phyloP scores from a whole-genome alignment of 163 green algal species.

The Scenedesmus sp. region DNA sequence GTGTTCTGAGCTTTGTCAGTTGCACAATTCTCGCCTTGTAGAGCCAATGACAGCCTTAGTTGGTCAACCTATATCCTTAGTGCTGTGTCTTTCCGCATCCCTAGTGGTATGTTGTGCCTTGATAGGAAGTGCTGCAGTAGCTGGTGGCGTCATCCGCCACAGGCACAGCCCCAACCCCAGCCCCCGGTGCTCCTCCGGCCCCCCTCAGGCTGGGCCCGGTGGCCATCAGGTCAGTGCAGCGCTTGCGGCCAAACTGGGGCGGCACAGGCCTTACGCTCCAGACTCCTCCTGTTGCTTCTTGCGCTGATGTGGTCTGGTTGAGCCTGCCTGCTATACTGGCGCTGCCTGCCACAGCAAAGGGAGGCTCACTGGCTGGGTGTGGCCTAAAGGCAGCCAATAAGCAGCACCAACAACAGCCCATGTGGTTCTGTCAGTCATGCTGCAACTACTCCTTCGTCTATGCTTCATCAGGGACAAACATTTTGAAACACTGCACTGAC shows the following conservation, averaged over 20 bases:
- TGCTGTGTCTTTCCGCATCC: background rate
- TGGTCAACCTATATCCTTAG: background rate
- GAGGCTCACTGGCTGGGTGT: background rate
- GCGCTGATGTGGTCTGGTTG: conserved; percentile 30
- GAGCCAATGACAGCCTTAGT: too few relatives aligned
- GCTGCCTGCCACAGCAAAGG: conserved; percentile 1
- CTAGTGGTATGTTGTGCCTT: conserved; percentile 46
- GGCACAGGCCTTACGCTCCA: conserved; percentile 59
- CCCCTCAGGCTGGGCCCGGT: conserved; percentile 62
- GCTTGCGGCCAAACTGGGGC: conserved; percentile 68
- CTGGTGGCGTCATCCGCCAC: conserved; percentile 68
- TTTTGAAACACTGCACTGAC: too few relatives aligned
- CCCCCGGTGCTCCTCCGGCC: background rate
- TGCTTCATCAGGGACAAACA: too few relatives aligned
- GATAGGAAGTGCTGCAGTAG: conserved; percentile 62
- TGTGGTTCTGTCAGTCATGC: too few relatives aligned
- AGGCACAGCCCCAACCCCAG: conserved; percentile 18
- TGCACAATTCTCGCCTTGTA: too few relatives aligned
- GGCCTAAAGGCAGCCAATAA: conserved; percentile 12
- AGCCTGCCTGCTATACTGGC: background rate
- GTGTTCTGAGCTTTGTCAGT: too few relatives aligned
- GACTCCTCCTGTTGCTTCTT: conserved; percentile 33
- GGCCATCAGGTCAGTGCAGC: conserved; percentile 68
- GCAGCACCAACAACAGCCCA: background rate
- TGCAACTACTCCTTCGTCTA: too few relatives aligned